Base-by-base conservation (phyloP, 345 rosid species). In the Salix purpurea region DNA sequence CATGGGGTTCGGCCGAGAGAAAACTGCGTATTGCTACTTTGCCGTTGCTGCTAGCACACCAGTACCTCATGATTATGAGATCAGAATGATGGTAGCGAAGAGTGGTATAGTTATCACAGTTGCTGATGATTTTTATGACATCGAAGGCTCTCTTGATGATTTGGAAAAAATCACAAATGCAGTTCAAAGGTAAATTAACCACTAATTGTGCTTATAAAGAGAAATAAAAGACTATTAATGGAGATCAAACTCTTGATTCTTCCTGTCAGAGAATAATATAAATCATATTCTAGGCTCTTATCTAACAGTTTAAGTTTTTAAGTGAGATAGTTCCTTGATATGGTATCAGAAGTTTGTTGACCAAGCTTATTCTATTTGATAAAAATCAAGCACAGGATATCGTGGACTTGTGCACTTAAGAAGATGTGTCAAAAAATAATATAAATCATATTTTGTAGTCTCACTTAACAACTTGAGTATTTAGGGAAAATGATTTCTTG, bases 1-100 rank as follows among this genome's bases (percentile, higher is more conserved):
- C 6, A 85, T 90, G 80, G 91, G 94, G 65, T 90, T 91, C 71
- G 90, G 90, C 21, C 76, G 91, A 70, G 97, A 91, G 80, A 90
- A 86, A 78, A 86, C 92, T 7, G 60, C 73, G 9, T 90, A 91
- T 67, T 82, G 87, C 58, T 91, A 91, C 84, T 91, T 89, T 66
- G 91, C 94, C 13, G 8, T 73, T 16, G 71, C 83, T 21, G 39
- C 89, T 0, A 32, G 81, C 69, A 62, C 79, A 73, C 74, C 87
- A 3, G 64, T 90, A 65, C 87, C 89, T n/a, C 74, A 70, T 30
- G 79, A 83, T 69, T 88, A 85, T 13, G 76, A 68, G 36, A 7
- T 78, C 4, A 64, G 91, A 48, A 61, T 77, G 65, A 42, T 90
- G 21, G 16, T 74, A 2, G 85, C 92, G 3, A 91, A 91, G 75